Conservation (phyloP, 192 early-diverging fungal genomes). For the Linnemannia hyalina region DNA sequence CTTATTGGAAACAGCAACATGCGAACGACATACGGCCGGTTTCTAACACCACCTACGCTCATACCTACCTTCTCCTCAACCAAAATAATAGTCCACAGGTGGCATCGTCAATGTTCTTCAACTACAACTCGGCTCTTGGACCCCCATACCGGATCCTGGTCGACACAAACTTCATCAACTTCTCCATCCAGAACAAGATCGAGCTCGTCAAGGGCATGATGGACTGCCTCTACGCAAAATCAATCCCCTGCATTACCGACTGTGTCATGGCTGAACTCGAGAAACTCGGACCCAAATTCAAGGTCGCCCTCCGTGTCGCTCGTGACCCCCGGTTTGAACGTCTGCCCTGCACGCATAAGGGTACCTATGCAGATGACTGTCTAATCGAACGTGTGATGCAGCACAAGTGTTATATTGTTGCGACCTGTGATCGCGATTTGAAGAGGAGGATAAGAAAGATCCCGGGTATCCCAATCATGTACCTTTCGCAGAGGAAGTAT, state of each 20-base stretch:
- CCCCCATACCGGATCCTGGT: conserved; percentile 97
- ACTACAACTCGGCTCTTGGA: conserved; percentile 93
- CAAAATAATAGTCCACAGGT: conserved; percentile 79
- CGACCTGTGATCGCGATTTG: conserved; percentile 97
- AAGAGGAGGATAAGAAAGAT: conserved; percentile 96
- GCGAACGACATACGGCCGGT: neutral
- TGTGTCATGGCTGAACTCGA: conserved; percentile 99
- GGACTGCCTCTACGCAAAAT: conserved; percentile 99
- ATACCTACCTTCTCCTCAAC: neutral
- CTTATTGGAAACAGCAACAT: neutral
- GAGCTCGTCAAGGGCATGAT: conserved; percentile 98
- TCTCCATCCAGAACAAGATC: conserved; percentile 98
- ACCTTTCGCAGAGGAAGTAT: conserved; percentile 90
- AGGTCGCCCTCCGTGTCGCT: conserved; percentile 93
- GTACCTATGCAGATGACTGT: conserved; percentile 99
- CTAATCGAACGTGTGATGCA: conserved; percentile 91
- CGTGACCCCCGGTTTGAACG: conserved; percentile 98
- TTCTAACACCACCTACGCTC: neutral
- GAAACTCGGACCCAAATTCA: conserved; percentile 95
- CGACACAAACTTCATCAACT: conserved; percentile 99
- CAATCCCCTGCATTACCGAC: conserved; percentile 97
- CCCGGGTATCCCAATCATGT: conserved; percentile 98
- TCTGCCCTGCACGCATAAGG: conserved; percentile 95
- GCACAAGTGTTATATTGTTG: conserved; percentile 98
- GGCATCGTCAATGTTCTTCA: conserved; percentile 96